Conservation (phyloP, 257 asterid species). For the Primulina huaijiensis region DNA sequence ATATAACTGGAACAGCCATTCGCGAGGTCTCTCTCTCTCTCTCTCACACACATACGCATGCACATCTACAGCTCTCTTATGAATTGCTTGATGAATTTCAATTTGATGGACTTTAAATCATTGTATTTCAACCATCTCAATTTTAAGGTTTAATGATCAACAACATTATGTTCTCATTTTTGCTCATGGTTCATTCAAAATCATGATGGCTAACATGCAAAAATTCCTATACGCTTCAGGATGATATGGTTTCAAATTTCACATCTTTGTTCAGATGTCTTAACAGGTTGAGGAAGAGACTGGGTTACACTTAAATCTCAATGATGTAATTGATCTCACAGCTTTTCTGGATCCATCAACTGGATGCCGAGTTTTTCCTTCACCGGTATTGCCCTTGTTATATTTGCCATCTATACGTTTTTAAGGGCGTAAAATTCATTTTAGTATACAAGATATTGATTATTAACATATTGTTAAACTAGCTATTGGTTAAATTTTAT, state of each 20-base stretch:
- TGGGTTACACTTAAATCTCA: slow-evolving; percentile 60
- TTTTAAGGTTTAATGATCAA: background rate
- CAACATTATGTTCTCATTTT: background rate
- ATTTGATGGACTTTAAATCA: background rate
- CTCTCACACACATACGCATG: background rate
- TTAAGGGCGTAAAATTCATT: too few relatives aligned
- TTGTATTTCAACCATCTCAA: background rate
- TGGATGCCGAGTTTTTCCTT: slow-evolving; percentile 66
- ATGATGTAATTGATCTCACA: slow-evolving; percentile 77
- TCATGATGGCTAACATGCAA: background rate
- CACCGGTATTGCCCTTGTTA: slow-evolving; percentile 55
- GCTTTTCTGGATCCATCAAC: slow-evolving; percentile 71
- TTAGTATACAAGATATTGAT: background rate
- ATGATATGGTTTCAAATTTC: slow-evolving; percentile 14
- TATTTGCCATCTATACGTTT: background rate
- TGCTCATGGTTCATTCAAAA: background rate
- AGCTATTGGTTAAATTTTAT: background rate
- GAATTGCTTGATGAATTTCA: background rate
- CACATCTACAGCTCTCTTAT: too few relatives aligned
- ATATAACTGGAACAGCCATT: slow-evolving; percentile 85
- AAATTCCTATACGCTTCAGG: background rate
- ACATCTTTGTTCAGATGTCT: slow-evolving; percentile 20
- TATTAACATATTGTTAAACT: background rate
- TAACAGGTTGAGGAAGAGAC: slow-evolving; percentile 91
- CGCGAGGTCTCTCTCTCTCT: slow-evolving; percentile 72